Evolutionary conservation across 2,329 filamentous ascomycete species (phyloP).

Genomic region (Trichoderma hamatum): DNA sequence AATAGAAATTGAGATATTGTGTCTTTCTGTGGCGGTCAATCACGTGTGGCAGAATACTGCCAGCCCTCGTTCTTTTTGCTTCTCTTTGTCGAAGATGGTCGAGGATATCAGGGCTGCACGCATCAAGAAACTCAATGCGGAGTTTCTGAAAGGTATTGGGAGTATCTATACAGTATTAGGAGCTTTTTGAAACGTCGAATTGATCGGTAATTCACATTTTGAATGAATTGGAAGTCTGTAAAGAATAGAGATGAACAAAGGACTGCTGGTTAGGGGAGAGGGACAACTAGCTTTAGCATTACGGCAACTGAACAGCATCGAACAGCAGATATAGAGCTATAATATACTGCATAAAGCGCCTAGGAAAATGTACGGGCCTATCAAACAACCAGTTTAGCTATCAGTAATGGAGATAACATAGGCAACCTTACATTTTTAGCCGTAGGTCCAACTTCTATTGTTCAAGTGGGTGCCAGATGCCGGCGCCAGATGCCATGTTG

Average conservation of each 20-base stretch:
- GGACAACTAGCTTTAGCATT: not conserved
- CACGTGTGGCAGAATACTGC: constrained; percentile 10
- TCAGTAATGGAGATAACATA: not conserved
- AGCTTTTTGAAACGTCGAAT: rapidly evolving
- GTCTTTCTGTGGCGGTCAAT: constrained; percentile 2
- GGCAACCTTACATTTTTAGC: not conserved
- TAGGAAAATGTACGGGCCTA: not conserved
- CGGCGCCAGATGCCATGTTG: not conserved
- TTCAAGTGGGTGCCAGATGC: no score
- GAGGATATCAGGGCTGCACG: not conserved
- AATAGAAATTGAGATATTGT: not conserved
- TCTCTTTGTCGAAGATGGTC: not conserved
- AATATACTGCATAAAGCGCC: not conserved
- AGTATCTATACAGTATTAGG: not conserved
- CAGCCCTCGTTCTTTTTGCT: not conserved
- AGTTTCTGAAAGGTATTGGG: not conserved
- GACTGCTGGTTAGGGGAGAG: not conserved
- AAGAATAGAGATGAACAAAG: not conserved
- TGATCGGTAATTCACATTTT: not conserved
- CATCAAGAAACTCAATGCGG: not conserved
- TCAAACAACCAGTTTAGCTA: not conserved
- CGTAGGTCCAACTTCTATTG: not conserved
- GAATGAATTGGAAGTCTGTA: not conserved
- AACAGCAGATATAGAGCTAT: not conserved
- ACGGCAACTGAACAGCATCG: not conserved